phyloP scores from a whole-genome alignment of 163 green algal genomes.

The Scenedesmus sp. region DNA sequence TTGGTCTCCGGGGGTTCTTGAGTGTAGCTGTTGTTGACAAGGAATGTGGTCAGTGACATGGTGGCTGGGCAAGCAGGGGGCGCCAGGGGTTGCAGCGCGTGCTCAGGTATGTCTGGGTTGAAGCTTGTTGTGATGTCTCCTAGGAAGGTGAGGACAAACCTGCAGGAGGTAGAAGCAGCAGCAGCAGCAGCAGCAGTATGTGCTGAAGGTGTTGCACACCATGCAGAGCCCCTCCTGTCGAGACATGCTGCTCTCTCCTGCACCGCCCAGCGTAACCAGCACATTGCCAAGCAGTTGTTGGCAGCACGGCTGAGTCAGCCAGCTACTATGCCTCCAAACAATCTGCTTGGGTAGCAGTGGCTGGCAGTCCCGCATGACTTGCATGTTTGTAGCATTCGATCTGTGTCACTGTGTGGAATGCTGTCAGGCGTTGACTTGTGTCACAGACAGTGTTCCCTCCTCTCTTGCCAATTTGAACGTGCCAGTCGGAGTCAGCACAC shows the following conservation, averaged over 20 bases:
- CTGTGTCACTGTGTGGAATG: too few species aligned
- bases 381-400: too few species aligned
- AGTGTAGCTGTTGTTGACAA: background rate
- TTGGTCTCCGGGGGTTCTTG: background rate
- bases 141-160: conserved; percentile 28
- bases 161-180: background rate
- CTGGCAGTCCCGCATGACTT: too few species aligned
- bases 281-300: background rate
- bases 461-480: too few species aligned
- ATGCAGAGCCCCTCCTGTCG: too few species aligned
- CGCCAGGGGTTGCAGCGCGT: background rate
- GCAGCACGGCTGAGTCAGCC: background rate
- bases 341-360: too few species aligned
- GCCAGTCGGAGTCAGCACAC: too few species aligned
- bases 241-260: background rate
- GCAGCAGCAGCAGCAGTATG: background rate
- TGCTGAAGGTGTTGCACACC: background rate
- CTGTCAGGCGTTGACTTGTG: too few species aligned
- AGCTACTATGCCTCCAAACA: too few species aligned
- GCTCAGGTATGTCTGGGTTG: conserved; percentile 19
- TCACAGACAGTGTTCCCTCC: too few species aligned
- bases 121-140: conserved; percentile 1
- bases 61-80: background rate
- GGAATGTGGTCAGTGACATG: background rate
- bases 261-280: too few species aligned